These are phyloP conservation scores for Zoysia matrella DNA, from an alignment of 202 grass and related monocot genomes.

Conservation along the genomic window DNA sequence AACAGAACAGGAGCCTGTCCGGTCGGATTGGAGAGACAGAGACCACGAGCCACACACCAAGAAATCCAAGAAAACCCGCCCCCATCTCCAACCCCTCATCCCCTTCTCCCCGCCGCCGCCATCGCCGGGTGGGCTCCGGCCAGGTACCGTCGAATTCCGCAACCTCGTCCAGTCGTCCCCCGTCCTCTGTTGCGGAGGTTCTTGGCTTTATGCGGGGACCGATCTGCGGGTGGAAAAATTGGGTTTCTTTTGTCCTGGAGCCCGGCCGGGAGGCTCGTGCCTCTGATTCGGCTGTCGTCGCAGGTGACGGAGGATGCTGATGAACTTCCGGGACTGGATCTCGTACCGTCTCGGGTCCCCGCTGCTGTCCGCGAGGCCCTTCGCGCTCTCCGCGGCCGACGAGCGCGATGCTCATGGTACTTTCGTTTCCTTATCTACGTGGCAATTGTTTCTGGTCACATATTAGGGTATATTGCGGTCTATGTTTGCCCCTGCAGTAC, in stretches of 20 bases:
- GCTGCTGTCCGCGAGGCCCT: slow-evolving; percentile 58
- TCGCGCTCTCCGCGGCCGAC: slow-evolving; percentile 40
- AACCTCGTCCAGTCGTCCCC: neutral
- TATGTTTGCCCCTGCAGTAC: neutral
- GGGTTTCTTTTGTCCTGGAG: neutral
- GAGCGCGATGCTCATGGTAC: slow-evolving; percentile 26
- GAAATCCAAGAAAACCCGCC: neutral
- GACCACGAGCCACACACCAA: neutral
- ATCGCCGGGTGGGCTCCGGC: neutral
- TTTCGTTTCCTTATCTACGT: neutral
- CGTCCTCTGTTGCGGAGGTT: too few relatives aligned
- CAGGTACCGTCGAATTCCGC: slow-evolving; percentile 21
- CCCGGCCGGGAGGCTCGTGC: neutral
- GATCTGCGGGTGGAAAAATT: slow-evolving; percentile 4
- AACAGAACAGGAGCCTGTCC: neutral
- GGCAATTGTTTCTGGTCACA: neutral
- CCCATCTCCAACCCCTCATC: neutral
- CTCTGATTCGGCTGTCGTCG: slow-evolving; percentile 14
- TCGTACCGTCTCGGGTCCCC: slow-evolving; percentile 57
- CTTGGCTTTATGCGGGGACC: neutral
- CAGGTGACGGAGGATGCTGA: slow-evolving; percentile 42
- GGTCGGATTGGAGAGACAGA: neutral
- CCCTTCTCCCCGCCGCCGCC: neutral
- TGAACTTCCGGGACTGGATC: slow-evolving; percentile 75
- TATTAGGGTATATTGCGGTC: neutral